Base-by-base conservation (phyloP, 768 basidiomycete species). In the Crassisporium funariophilum region DNA sequence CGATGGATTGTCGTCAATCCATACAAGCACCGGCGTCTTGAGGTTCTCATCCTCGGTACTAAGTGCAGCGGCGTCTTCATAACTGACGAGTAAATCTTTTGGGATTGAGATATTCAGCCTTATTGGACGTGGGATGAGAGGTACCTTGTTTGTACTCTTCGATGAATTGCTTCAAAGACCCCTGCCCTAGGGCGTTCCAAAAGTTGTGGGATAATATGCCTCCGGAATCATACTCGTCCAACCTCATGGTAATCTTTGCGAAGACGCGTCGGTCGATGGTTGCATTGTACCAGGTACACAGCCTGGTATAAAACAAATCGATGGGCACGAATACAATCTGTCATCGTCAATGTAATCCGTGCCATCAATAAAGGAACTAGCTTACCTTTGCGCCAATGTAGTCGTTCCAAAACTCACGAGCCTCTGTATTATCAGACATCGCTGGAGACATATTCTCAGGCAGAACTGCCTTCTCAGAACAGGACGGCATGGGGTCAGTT, bases 1-100 rank as follows among this genome's bases (percentile, higher is more conserved):
- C 0, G 46, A 47, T n/a, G 56, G 57, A 1, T 48, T 27, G 41
- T 65, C 63, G 36, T 64, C 63, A 19, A 65, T 54, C 63, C 66
- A 68, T n/a, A 68, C 44, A 8, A 65, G 36, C 3, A 62, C 40
- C 9, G 65, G 64, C 4, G 44, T 36, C 9, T 31, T 22, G 6
- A 44, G 12, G 4, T 16, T 21, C 5, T 25, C 19, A 4, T 35
- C 12, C 8, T 23, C 21, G 23, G 39, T 25, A 35, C 7, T 23
- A 11, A n/a, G 5, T n/a, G 25, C 19, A 13, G 9, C 24, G 8
- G 36, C 34, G 7, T 36, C 24, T 13, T 41, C 22, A 21, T 21
- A 33, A 40, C 15, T 13, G n/a, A 23, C 6, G 13, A n/a, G 34
- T 15, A 12, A 31, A 10, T 22, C 20, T 7, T 19, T 34, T 35